phyloP scores from a whole-genome alignment of 1,139 yeast species.

The Starmera stellimalicola region DNA sequence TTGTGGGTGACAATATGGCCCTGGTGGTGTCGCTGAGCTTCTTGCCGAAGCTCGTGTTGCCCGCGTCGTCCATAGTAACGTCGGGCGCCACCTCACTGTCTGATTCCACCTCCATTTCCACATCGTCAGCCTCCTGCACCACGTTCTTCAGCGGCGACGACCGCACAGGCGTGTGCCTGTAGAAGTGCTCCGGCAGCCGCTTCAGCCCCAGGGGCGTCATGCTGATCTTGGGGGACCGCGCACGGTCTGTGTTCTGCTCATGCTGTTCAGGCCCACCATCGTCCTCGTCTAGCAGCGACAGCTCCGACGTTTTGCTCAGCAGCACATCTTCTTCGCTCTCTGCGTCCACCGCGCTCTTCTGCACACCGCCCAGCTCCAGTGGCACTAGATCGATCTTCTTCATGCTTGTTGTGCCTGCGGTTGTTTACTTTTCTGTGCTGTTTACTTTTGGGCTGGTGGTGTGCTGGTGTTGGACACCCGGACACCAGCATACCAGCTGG shows the following conservation, averaged over 20 bases:
- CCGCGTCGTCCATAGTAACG: conserved; percentile 5
- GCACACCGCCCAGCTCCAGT: neutral
- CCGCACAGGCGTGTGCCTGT: conserved; percentile 1
- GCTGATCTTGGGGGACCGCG: neutral
- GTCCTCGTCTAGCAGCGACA: conserved; percentile 4
- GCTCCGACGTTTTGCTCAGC: conserved; percentile 2
- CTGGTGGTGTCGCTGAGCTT: conserved; percentile 1
- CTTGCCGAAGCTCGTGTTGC: conserved; percentile 1
- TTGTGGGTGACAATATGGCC: conserved; percentile 19
- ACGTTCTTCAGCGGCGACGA: conserved; percentile 2
- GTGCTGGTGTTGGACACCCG: no score
- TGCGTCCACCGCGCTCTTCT: neutral
- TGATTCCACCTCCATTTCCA: neutral
- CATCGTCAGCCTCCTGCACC: conserved; percentile 1
- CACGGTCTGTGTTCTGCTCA: neutral
- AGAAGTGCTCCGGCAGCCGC: neutral
- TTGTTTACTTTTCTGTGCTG: no score
- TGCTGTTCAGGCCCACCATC: conserved; percentile 1
- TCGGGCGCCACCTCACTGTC: conserved; percentile 2
- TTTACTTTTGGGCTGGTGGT: no score
- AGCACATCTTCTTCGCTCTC: conserved; percentile 4
- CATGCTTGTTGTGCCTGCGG: no score
- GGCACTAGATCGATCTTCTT: neutral
- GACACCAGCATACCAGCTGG: no score
- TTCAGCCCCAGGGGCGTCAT: neutral